A percentile compares a stretch with the other conserved stretches of the same genome.
Conservation (phyloP, 2,329 filamentous ascomycete species). For the Cladosporium oxysporum region DNA sequence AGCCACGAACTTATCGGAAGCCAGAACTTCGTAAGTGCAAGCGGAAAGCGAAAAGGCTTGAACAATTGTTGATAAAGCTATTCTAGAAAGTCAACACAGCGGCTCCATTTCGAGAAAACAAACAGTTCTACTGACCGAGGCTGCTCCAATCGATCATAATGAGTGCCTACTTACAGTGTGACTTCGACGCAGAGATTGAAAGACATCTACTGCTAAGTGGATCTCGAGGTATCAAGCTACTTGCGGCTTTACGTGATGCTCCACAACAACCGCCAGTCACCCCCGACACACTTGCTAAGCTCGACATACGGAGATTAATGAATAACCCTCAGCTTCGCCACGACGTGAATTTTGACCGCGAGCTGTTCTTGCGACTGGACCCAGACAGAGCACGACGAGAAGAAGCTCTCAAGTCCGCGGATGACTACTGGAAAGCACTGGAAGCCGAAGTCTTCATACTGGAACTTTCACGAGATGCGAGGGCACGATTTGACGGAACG, state of each 20-base stretch:
- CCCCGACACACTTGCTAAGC: conserved; percentile 77
- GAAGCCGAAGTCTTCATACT: conserved; percentile 60
- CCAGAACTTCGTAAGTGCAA: background rate
- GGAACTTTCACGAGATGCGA: conserved; percentile 31
- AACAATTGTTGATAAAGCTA: background rate
- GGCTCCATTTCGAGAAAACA: background rate
- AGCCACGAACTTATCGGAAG: background rate
- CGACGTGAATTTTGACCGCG: conserved; percentile 93
- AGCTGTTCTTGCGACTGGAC: conserved; percentile 89
- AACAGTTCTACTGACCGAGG: background rate
- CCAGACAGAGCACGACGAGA: conserved; percentile 82
- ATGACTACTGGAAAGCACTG: conserved; percentile 77
- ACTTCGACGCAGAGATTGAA: conserved; percentile 3
- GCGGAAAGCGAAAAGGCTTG: background rate
- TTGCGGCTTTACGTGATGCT: conserved; percentile 5
- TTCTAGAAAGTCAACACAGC: background rate
- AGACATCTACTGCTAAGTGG: background rate
- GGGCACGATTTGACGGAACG: conserved; percentile 49
- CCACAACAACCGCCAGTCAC: conserved; percentile 72
- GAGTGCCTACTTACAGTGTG: background rate
- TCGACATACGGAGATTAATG: conserved; percentile 86
- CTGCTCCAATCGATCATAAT: background rate
- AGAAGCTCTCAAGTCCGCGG: conserved; percentile 74
- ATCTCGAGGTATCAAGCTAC: background rate
- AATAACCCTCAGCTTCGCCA: conserved; percentile 78